These are phyloP conservation scores for Elaphomyces granulatus DNA, from an alignment of 495 filamentous ascomycete genomes.

Conservation along the genomic window DNA sequence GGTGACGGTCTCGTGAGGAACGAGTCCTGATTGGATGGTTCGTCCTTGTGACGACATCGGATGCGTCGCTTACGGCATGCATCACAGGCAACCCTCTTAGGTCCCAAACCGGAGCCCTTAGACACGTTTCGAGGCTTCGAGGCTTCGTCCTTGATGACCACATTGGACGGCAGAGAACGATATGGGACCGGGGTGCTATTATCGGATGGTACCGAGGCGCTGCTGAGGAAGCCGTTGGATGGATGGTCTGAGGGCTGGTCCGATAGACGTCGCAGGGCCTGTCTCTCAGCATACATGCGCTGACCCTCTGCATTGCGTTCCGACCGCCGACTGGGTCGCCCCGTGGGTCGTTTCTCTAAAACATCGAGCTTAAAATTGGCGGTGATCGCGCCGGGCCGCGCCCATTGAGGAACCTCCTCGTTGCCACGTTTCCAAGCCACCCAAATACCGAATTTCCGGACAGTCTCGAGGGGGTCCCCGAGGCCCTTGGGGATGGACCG, in stretches of 20 bases:
- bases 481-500: constrained; percentile 49
- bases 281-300: constrained; percentile 32
- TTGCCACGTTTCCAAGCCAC: constrained; percentile 61
- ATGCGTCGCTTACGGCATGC: constrained; percentile 40
- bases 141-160: constrained; percentile 11
- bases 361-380: constrained; percentile 30
- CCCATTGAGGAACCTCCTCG: constrained; percentile 54
- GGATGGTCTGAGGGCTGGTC: constrained; percentile 14
- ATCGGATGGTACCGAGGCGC: constrained; percentile 10
- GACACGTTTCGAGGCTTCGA: constrained; percentile 21
- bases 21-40: constrained; percentile 12
- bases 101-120: constrained; percentile 31
- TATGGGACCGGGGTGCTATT: constrained; percentile 11
- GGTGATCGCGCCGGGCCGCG: constrained; percentile 34
- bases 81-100: constrained; percentile 40
- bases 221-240: neutral
- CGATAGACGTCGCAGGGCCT: constrained; percentile 28
- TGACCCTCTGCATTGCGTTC: constrained; percentile 31
- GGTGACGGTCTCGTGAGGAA: neutral
- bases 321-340: constrained; percentile 31
- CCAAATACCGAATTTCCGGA: constrained; percentile 55
- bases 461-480: constrained; percentile 46
- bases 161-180: neutral
- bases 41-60: constrained; percentile 40
- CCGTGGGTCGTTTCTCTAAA: constrained; percentile 28